These are phyloP conservation scores for Malbranchea zuffiana DNA, from an alignment of 2,329 filamentous ascomycete species.

Conservation along the genomic window DNA sequence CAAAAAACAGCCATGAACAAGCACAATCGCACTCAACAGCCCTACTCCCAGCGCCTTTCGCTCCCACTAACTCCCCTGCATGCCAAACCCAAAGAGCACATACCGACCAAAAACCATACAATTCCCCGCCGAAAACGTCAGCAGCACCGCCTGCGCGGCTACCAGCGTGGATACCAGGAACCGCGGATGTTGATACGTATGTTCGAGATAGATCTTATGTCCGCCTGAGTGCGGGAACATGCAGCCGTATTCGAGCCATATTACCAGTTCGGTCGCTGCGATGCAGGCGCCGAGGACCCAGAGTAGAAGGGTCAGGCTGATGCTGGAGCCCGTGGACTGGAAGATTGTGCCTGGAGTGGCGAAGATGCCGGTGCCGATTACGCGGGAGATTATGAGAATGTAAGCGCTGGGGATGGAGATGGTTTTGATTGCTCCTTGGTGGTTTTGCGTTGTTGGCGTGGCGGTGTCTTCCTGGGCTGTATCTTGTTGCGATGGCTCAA, in stretches of 20 bases:
- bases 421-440: no score
- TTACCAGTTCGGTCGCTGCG: slow-evolving; percentile 49
- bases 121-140: slow-evolving; percentile 59
- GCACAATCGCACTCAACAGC: slow-evolving; percentile 46
- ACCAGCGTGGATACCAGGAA: slow-evolving; percentile 55
- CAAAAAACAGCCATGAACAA: slow-evolving; percentile 50
- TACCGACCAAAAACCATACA: slow-evolving; percentile 61
- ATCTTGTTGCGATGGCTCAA: no score
- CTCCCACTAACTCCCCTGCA: slow-evolving; percentile 41
- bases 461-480: no score
- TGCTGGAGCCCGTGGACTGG: slow-evolving; percentile 53
- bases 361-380: slow-evolving; percentile 62
- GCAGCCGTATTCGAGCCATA: slow-evolving; percentile 57
- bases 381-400: slow-evolving; percentile 56
- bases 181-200: slow-evolving; percentile 52
- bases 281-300: slow-evolving; percentile 55
- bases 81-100: slow-evolving; percentile 47
- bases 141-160: slow-evolving; percentile 51
- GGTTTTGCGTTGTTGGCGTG: no score
- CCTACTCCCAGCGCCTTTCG: slow-evolving; percentile 48
- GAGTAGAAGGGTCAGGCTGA: slow-evolving; percentile 50
- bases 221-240: slow-evolving; percentile 61
- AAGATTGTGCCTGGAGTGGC: slow-evolving; percentile 59
- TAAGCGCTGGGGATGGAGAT: no score
- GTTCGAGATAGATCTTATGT: slow-evolving; percentile 61